A percentile compares a stretch with the other conserved stretches of the same genome.
Evolutionary conservation across 2,329 filamentous ascomycete species (phyloP).

Genomic region (Aspergillus fischeri): DNA sequence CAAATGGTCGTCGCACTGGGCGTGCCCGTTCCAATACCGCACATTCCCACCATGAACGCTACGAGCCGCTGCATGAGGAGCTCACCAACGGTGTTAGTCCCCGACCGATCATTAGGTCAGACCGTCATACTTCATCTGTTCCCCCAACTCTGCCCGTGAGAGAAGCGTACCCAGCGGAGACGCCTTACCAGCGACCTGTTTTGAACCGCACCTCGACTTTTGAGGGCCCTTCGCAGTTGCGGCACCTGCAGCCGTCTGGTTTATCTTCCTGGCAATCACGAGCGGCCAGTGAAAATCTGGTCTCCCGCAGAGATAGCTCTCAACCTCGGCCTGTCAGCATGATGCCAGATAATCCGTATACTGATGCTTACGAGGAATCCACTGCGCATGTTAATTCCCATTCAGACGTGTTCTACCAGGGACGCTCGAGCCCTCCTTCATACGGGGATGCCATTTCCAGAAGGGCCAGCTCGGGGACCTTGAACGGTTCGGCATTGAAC

Average conservation of each 20-base stretch:
- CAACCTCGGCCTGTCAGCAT: slow-evolving; percentile 42
- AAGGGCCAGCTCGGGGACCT: slow-evolving; percentile 47
- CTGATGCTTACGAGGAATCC: slow-evolving; percentile 50
- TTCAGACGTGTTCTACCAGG: slow-evolving; percentile 47
- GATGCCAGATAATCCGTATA: slow-evolving; percentile 18
- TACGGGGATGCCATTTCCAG: slow-evolving; percentile 50
- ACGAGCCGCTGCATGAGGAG: slow-evolving; percentile 55
- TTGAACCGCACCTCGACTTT: slow-evolving; percentile 54
- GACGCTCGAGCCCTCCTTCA: slow-evolving; percentile 50
- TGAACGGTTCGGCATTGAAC: slow-evolving; percentile 27
- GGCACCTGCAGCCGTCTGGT: slow-evolving; percentile 51
- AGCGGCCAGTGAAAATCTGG: slow-evolving; percentile 52
- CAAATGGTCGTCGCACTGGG: slow-evolving; percentile 39
- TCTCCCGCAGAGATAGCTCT: slow-evolving; percentile 45
- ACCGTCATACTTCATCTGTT: slow-evolving; percentile 34
- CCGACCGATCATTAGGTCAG: slow-evolving; percentile 52
- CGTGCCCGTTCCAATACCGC: slow-evolving; percentile 62
- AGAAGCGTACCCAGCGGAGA: slow-evolving; percentile 41
- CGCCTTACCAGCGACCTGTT: slow-evolving; percentile 43
- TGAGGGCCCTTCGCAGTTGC: slow-evolving; percentile 52
- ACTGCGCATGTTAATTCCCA: slow-evolving; percentile 46
- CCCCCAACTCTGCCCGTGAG: slow-evolving; percentile 34
- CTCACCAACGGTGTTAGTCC: slow-evolving; percentile 44
- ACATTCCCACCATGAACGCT: slow-evolving; percentile 59
- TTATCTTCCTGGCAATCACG: slow-evolving; percentile 46